Percentiles rank a stretch among this genome's conserved stretches.
phyloP scores from a whole-genome alignment of 495 filamentous ascomycete genomes.

The Aspergillus sclerotiicarbonarius region DNA sequence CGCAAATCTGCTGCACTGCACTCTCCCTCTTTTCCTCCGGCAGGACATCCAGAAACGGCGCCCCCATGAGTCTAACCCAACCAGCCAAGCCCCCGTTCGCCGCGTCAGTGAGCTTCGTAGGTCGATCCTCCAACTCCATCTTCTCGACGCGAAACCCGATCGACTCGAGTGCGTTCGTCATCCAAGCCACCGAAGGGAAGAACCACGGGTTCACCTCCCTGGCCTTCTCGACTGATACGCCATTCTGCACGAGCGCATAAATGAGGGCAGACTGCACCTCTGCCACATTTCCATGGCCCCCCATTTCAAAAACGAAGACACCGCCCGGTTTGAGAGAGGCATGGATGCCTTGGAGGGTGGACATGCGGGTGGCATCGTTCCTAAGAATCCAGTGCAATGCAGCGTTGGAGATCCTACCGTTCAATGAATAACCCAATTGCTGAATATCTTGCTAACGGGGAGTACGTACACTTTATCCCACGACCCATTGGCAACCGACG shows the following conservation, averaged over 20 bases:
- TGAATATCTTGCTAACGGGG: no score
- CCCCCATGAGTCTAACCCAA: conserved; percentile 68
- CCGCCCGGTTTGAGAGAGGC: conserved; percentile 56
- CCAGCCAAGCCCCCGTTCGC: conserved; percentile 62
- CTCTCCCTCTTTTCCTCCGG: conserved; percentile 50
- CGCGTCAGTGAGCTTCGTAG: conserved; percentile 54
- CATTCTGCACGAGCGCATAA: conserved; percentile 48
- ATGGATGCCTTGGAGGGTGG: conserved; percentile 44
- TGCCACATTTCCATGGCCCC: conserved; percentile 65
- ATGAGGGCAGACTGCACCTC: conserved; percentile 63
- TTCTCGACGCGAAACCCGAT: conserved; percentile 60
- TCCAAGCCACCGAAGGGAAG: conserved; percentile 64
- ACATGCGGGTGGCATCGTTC: conserved; percentile 31
- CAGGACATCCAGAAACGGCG: conserved; percentile 54
- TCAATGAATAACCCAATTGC: no score
- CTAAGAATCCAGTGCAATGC: conserved; percentile 77
- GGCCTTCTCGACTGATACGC: conserved; percentile 49
- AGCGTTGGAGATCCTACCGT: conserved; percentile 61
- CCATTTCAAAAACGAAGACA: conserved; percentile 68
- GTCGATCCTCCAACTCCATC: conserved; percentile 63
- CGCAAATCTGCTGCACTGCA: conserved; percentile 53
- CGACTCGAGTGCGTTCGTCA: conserved; percentile 48
- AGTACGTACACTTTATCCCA: conserved; percentile 58
- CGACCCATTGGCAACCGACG: conserved; percentile 29
- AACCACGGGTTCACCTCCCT: conserved; percentile 64